Evolutionary conservation across 2,329 filamentous ascomycete species (phyloP).

Genomic region (Xylariomycetidae sp.): DNA sequence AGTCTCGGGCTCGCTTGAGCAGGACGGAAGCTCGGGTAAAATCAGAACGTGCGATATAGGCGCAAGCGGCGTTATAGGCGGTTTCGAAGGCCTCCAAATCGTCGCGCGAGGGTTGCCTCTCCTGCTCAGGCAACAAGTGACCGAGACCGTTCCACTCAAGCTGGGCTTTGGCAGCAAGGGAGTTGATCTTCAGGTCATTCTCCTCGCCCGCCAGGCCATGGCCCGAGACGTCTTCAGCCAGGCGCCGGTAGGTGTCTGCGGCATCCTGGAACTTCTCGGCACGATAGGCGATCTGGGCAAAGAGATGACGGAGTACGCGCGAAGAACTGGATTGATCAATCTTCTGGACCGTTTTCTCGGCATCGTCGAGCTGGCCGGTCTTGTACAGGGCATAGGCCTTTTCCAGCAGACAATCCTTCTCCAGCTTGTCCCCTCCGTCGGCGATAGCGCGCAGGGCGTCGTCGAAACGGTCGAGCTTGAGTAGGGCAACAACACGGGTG

Average conservation of each 20-base stretch:
- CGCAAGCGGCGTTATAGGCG: slow-evolving; percentile 74
- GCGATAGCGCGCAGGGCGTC: slow-evolving; percentile 67
- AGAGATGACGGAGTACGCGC: slow-evolving; percentile 44
- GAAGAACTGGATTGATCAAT: slow-evolving; percentile 17
- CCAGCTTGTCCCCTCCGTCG: slow-evolving; percentile 54
- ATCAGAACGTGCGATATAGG: slow-evolving; percentile 63
- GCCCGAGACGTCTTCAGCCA: slow-evolving; percentile 40
- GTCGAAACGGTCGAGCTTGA: slow-evolving; percentile 77
- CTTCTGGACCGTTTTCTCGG: slow-evolving; percentile 39
- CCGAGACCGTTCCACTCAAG: slow-evolving; percentile 60
- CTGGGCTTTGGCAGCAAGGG: slow-evolving; percentile 66
- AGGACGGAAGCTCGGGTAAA: slow-evolving; percentile 58
- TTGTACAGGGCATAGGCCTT: slow-evolving; percentile 83
- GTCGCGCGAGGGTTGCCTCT: slow-evolving; percentile 50
- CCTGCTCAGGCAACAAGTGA: slow-evolving; percentile 41
- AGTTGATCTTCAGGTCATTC: slow-evolving; percentile 71
- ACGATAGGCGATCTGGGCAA: slow-evolving; percentile 66
- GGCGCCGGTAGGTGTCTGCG: slow-evolving; percentile 53
- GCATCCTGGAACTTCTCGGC: slow-evolving; percentile 67
- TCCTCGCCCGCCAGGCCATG: slow-evolving; percentile 54
- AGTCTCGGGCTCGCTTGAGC: slow-evolving; percentile 61
- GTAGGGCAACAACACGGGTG: slow-evolving; percentile 65
- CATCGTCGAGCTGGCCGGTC: slow-evolving; percentile 61
- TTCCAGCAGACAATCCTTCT: slow-evolving; percentile 58
- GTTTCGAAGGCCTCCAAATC: slow-evolving; percentile 74